Evolutionary conservation across 2,329 filamentous ascomycete genomes (phyloP).

Genomic region (Ophiostoma fasciatum): DNA sequence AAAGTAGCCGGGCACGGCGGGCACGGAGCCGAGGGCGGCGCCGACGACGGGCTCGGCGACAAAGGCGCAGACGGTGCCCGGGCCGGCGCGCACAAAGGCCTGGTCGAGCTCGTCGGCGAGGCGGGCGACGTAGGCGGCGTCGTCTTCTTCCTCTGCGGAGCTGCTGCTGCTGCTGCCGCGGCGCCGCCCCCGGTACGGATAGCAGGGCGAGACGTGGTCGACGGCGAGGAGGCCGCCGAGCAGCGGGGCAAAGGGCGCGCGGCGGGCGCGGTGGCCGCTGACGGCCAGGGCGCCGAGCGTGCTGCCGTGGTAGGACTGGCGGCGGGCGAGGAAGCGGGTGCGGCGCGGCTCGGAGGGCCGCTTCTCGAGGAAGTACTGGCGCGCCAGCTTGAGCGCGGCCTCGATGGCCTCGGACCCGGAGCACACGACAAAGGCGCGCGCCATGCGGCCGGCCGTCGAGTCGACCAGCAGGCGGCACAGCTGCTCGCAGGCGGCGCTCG

Average conservation of each 20-base stretch:
- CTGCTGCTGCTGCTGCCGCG: too few relatives aligned
- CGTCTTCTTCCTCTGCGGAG: too few relatives aligned
- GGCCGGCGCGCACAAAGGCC: constrained; percentile 49
- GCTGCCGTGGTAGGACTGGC: constrained; percentile 56
- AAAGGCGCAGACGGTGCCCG: constrained; percentile 54
- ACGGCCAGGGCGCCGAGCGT: constrained; percentile 53
- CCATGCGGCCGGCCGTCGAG: constrained; percentile 22
- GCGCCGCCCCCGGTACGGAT: constrained; percentile 40
- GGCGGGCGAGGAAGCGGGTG: constrained; percentile 50
- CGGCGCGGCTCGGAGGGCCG: constrained; percentile 37
- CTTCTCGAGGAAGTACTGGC: constrained; percentile 49
- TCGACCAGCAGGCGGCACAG: constrained; percentile 23
- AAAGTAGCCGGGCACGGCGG: constrained; percentile 33
- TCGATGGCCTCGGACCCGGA: constrained; percentile 48
- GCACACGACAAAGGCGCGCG: constrained; percentile 23
- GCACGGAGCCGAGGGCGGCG: constrained; percentile 39
- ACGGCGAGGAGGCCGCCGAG: constrained; percentile 41
- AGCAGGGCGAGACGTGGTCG: constrained; percentile 50
- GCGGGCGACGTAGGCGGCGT: constrained; percentile 42
- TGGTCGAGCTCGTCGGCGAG: constrained; percentile 50
- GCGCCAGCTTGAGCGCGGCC: constrained; percentile 46
- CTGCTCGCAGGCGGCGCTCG: constrained; percentile 24
- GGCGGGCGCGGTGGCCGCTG: constrained; percentile 45
- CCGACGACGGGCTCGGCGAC: constrained; percentile 61
- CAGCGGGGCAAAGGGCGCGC: constrained; percentile 47